Base-by-base conservation (phyloP, 805 yeast genomes). In the Lachancea kluyveri region DNA sequence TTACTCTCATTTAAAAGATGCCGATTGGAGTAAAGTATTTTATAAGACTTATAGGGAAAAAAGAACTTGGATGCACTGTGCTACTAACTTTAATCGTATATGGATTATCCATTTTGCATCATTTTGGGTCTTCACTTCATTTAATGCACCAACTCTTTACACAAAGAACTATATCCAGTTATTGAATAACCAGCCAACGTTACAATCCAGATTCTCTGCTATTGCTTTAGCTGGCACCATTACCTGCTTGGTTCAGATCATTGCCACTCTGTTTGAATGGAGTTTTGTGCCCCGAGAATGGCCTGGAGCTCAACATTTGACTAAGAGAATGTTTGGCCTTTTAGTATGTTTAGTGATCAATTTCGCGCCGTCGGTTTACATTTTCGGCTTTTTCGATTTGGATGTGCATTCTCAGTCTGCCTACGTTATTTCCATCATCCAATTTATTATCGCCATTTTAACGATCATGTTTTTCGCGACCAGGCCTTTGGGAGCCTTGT, bases 51-150 rank as follows among this genome's bases (percentile, higher is more conserved):
- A 77, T 52, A 68, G 62, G 35, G 95, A 84, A 53, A 65, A 67
- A 24, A 69, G 95, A 56, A 70, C 79, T 9, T 84, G 94, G 94
- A 60, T 73, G 36, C 95, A 84, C 57, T 68, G 74, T 21, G 44
- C 80, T 16, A 69, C 78, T 15, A 82, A 84, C 52, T 84, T 84
- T 57, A 80, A 79, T 54, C 62, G 95, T 35, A 74, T 81, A 32
- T 81, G 90, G 88, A 76, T 80, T 33, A 71, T 83, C 30, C 95
- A 84, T 49, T 62, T 77, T 23, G 66, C 84, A 1, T 62, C 76
- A 20, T 84, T 80, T 53, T 84, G 95, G 95, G 72, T 75, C 36
- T 84, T 76, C 49, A 79, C 87, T 0, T 53, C 78, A 26, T 71
- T 70, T 50, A 81, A 84, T 50, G 64, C 87, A 0, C 77, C 83